Percentiles rank a stretch among this genome's conserved stretches.
Evolutionary conservation across 2,329 filamentous ascomycete genomes (phyloP).

Genomic region (Rasamsonia emersonii): DNA sequence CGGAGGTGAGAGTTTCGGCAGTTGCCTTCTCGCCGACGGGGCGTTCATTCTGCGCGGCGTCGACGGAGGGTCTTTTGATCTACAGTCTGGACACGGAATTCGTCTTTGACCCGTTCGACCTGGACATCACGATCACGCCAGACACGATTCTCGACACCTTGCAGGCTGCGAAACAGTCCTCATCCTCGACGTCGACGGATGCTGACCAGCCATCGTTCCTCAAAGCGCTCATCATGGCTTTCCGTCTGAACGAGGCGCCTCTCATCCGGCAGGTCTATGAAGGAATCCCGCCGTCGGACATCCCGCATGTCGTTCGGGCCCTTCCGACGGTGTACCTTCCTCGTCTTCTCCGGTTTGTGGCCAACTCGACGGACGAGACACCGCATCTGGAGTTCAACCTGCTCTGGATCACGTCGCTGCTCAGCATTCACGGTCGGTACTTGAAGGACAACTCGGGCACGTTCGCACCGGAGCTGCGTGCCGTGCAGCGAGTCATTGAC

Average conservation of each 20-base stretch:
- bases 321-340: conserved; percentile 81
- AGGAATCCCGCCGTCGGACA: conserved; percentile 64
- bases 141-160: conserved; percentile 74
- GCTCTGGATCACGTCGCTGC: conserved; percentile 74
- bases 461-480: conserved; percentile 74
- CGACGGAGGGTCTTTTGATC: conserved; percentile 85
- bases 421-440: conserved; percentile 77
- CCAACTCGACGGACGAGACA: conserved; percentile 76
- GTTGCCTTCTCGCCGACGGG: conserved; percentile 86
- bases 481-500: conserved; percentile 70
- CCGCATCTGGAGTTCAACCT: conserved; percentile 94
- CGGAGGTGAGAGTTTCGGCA: conserved; percentile 75
- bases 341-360: conserved; percentile 76
- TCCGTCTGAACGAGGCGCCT: conserved; percentile 80
- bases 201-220: conserved; percentile 64
- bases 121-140: conserved; percentile 89
- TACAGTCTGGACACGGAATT: conserved; percentile 81
- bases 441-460: conserved; percentile 71
- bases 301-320: conserved; percentile 67
- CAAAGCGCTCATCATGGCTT: conserved; percentile 92
- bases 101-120: conserved; percentile 90
- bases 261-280: conserved; percentile 82
- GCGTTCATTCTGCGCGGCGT: conserved; percentile 85
- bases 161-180: conserved; percentile 27
- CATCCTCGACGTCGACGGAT: conserved; percentile 43